A percentile compares a stretch with the other conserved stretches of the same genome.
phyloP scores from a whole-genome alignment of 345 rosid species.

The Arabidopsis suecica region DNA sequence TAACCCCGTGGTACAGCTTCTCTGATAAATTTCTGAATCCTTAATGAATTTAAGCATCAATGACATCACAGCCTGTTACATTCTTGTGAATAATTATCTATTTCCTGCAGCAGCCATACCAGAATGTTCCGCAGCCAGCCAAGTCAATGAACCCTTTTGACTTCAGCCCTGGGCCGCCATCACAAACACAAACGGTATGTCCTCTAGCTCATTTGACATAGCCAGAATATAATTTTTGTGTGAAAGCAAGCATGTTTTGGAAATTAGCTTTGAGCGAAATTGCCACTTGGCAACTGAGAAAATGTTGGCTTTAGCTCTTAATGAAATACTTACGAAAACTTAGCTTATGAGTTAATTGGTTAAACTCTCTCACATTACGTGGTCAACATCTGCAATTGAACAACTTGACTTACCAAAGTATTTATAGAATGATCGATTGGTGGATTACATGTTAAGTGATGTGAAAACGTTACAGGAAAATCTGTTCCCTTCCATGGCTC shows the following conservation, averaged over 20 bases:
- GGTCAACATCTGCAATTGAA: background rate
- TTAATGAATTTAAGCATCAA: constrained; percentile 25
- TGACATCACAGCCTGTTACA: constrained; percentile 10
- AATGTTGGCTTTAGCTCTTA: background rate
- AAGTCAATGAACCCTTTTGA: constrained; percentile 91
- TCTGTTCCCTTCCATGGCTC: constrained; percentile 80
- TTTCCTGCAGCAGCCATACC: constrained; percentile 58
- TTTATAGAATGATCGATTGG: background rate
- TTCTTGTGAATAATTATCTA: constrained; percentile 14
- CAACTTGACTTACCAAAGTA: background rate
- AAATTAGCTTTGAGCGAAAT: background rate
- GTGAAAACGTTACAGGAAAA: constrained; percentile 40
- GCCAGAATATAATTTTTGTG: background rate
- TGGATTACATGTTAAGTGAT: constrained; percentile 33
- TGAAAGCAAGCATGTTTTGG: constrained; percentile 7
- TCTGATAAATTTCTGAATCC: background rate
- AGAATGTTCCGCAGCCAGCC: constrained; percentile 56
- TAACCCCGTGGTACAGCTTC: constrained; percentile 56
- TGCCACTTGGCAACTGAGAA: background rate
- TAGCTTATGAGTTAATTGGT: constrained; percentile 4
- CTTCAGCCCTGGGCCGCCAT: constrained; percentile 53
- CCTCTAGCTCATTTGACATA: constrained; percentile 33
- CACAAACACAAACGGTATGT: constrained; percentile 67
- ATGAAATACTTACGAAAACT: background rate
- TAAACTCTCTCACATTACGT: constrained; percentile 2